Conservation (phyloP, 768 basidiomycete species). For the Mycena filopes region DNA sequence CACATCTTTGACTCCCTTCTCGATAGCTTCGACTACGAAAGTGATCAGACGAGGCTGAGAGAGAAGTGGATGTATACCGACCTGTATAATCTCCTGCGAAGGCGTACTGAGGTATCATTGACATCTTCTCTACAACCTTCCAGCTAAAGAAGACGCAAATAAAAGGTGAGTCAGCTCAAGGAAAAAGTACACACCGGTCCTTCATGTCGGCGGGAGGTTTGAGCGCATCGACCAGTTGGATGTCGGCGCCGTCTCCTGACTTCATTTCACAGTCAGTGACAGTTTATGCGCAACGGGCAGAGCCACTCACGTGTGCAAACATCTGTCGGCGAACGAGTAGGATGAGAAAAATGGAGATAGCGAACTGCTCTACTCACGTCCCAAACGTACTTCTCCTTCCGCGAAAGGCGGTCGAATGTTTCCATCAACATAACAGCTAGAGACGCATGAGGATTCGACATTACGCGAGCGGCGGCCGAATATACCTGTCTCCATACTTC, state of each 20-base stretch:
- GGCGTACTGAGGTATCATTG: slow-evolving; percentile 72
- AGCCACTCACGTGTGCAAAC: slow-evolving; percentile 67
- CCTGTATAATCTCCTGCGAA: slow-evolving; percentile 77
- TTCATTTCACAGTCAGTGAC: slow-evolving; percentile 33
- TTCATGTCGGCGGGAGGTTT: slow-evolving; percentile 62
- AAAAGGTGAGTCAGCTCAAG: background rate
- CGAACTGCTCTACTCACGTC: slow-evolving; percentile 59
- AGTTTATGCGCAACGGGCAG: background rate
- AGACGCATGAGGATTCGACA: background rate
- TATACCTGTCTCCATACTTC: slow-evolving; percentile 73
- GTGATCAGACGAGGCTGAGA: slow-evolving; percentile 11
- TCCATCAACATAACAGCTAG: slow-evolving; percentile 82
- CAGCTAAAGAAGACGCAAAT: slow-evolving; percentile 43
- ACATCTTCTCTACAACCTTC: slow-evolving; percentile 79
- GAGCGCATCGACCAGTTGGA: slow-evolving; percentile 60
- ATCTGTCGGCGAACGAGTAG: slow-evolving; percentile 51
- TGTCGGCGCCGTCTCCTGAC: slow-evolving; percentile 73
- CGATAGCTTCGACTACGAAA: slow-evolving; percentile 67
- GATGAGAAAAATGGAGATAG: background rate
- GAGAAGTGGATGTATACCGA: slow-evolving; percentile 36
- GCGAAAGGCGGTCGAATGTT: slow-evolving; percentile 68
- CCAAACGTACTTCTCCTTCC: slow-evolving; percentile 81
- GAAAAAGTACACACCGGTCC: slow-evolving; percentile 48
- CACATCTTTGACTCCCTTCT: slow-evolving; percentile 70
- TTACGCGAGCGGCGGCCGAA: background rate